Base-by-base conservation (phyloP, 768 basidiomycete species). In the Lanmaoa rubissima region DNA sequence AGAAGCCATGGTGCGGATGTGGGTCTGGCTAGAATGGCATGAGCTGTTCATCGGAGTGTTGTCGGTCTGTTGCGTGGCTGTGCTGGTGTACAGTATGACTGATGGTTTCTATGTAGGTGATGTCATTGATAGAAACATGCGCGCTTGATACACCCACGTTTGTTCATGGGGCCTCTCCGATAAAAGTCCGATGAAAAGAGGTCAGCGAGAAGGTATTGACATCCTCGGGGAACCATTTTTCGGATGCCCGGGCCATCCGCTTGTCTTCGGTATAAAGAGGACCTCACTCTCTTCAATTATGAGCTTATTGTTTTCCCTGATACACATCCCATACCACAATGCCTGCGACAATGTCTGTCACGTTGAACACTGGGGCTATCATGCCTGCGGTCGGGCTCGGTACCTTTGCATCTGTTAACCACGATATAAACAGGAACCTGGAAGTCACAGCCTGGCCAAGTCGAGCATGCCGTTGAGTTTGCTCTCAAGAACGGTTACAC, bases 301-400 rank as follows among this genome's bases (percentile, higher is more conserved):
- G 39, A 19, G n/a, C 39, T n/a, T 40, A n/a, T 40, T 41, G 11
- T 24, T 43, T 24, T 9, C 14, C 19, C 21, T 7, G 21, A 5
- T 8, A 11, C 11, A 8, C 44, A 19, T 53, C 42, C 6, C 24
- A 14, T 32, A 36, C 21, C 11, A 2, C 45, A 46, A 53, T 85
- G 83, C 80, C 82, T 61, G 76, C 78, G 28, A 73, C 70, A 44
- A 75, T 58, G 40, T 69, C 73, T 35, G 75, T 84, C 48, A 87
- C 79, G 59, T 82, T 92, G 63, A 90, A 89, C 78, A 90, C 86
- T 21, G 88, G 89, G 31, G 82, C 82, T 47, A 76, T 82, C 65
- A 92, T 93, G 79, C 89, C 89, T 65, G 82, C 82, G 16, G 75
- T 91, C 49, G 86, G 85, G 42, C 79, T 90, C 52, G 86, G 85